Evolutionary conservation across 2,329 filamentous ascomycete species (phyloP).

Genomic region (Sarocladiaceae sp.): DNA sequence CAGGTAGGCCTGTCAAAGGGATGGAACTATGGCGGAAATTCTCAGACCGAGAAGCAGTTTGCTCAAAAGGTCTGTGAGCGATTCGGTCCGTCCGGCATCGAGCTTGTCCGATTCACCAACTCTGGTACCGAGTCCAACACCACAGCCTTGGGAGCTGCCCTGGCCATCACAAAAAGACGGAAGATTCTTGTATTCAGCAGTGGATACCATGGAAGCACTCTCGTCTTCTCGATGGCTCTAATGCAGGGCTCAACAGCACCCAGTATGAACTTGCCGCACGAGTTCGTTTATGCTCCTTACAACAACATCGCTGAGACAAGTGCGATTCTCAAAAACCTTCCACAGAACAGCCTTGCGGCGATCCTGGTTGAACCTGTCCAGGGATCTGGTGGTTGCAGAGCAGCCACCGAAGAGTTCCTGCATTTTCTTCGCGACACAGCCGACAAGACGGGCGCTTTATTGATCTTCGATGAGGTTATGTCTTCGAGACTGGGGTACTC

Average conservation of each 20-base stretch:
- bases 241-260: slow-evolving; percentile 42
- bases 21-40: slow-evolving; percentile 51
- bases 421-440: slow-evolving; percentile 43
- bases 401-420: slow-evolving; percentile 47
- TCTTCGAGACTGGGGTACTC: slow-evolving; percentile 52
- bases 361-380: slow-evolving; percentile 66
- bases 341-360: slow-evolving; percentile 50
- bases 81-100: slow-evolving; percentile 52
- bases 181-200: slow-evolving; percentile 50
- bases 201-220: slow-evolving; percentile 31
- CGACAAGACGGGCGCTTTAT: slow-evolving; percentile 45
- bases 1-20: slow-evolving; percentile 41
- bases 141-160: slow-evolving; percentile 52
- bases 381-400: slow-evolving; percentile 55
- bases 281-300: slow-evolving; percentile 58
- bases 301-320: no score
- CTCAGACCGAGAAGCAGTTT: slow-evolving; percentile 44
- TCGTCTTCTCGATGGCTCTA: slow-evolving; percentile 30
- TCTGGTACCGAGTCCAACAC: slow-evolving; percentile 64
- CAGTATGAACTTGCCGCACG: slow-evolving; percentile 28
- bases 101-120: slow-evolving; percentile 58
- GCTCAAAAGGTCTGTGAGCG: slow-evolving; percentile 26
- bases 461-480: slow-evolving; percentile 71
- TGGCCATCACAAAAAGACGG: slow-evolving; percentile 37
- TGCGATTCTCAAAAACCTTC: slow-evolving; percentile 36